Evolutionary conservation across 805 yeast genomes (phyloP).

Genomic region (Sungouiozyma intestinalis): DNA sequence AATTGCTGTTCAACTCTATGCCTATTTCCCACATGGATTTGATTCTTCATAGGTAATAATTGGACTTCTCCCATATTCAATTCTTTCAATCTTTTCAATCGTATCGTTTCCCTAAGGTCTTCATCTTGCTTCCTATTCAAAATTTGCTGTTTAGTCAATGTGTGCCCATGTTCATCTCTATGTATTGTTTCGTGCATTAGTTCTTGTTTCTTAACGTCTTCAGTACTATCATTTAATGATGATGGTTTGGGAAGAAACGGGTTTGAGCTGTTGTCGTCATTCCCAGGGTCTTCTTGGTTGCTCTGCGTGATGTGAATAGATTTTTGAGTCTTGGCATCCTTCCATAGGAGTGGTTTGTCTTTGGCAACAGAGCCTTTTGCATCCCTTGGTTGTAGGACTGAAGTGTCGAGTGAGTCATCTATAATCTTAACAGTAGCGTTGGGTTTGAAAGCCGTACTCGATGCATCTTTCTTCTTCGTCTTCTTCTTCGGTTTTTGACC

Average conservation of each 20-base stretch:
- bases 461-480: constrained; percentile 18
- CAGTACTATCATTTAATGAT: no score
- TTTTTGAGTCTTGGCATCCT: constrained; percentile 22
- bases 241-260: neutral
- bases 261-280: neutral
- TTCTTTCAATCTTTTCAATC: constrained; percentile 29
- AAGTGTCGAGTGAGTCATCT: constrained; percentile 11
- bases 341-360: constrained; percentile 14
- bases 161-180: constrained; percentile 54
- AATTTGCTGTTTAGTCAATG: constrained; percentile 27
- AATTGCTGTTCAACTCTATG: constrained; percentile 4
- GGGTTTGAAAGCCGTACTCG: constrained; percentile 5
- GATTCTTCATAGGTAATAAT: constrained; percentile 20
- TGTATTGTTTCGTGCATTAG: constrained; percentile 32
- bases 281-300: no score
- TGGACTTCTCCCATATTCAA: constrained; percentile 30
- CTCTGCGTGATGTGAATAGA: no score
- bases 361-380: neutral
- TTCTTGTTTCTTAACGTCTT: neutral
- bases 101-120: constrained; percentile 21
- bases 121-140: constrained; percentile 17
- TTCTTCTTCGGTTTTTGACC: constrained; percentile 22
- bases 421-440: constrained; percentile 6
- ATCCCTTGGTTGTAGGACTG: constrained; percentile 6
- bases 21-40: neutral